A percentile compares a stretch with the other conserved stretches of the same genome.
Evolutionary conservation across 768 basidiomycete genomes (phyloP).

Genomic region (Auriscalpium vulgare): DNA sequence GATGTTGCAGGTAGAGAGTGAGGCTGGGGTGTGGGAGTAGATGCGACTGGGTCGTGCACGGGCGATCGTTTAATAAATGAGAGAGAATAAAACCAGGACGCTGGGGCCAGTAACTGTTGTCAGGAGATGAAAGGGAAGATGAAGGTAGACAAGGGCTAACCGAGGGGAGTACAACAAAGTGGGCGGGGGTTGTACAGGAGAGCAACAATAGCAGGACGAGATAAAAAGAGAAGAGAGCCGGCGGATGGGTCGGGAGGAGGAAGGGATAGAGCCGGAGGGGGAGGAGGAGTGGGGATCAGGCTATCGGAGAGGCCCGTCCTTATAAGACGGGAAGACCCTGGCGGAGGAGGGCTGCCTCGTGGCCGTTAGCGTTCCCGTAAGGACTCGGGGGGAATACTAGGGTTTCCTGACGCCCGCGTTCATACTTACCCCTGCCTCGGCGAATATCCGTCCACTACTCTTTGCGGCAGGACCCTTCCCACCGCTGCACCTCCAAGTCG

Average conservation of each 20-base stretch:
- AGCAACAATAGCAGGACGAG: constrained; percentile 2
- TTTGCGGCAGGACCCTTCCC: too few species aligned
- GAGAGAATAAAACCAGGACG: constrained; percentile 14
- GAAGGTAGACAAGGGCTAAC: constrained; percentile 14
- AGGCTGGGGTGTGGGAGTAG: constrained; percentile 4
- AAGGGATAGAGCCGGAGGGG: constrained; percentile 10
- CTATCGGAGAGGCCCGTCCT: constrained; percentile 3
- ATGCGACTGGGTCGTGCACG: constrained; percentile 15
- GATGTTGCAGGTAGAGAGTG: constrained; percentile 7
- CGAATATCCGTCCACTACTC: too few species aligned
- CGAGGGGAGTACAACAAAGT: constrained; percentile 23
- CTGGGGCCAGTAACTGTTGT: constrained; percentile 5
- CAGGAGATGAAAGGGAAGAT: constrained; percentile 9
- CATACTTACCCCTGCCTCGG: too few species aligned
- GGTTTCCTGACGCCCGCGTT: too few species aligned
- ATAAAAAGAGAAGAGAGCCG: constrained; percentile 4
- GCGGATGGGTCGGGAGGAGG: constrained; percentile 15
- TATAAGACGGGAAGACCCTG: background rate
- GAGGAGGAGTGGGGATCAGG: constrained; percentile 14
- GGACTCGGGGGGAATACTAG: too few species aligned
- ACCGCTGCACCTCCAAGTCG: too few species aligned
- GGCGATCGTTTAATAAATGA: constrained; percentile 19
- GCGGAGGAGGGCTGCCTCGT: background rate
- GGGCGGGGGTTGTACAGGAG: constrained; percentile 28
- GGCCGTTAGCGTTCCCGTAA: background rate